Evolutionary conservation across 225 moss, liverwort and hornwort genomes (phyloP), one percentile per base, ranked within the genome.

Genomic region (Rhytidiadelphus loreus): DNA sequence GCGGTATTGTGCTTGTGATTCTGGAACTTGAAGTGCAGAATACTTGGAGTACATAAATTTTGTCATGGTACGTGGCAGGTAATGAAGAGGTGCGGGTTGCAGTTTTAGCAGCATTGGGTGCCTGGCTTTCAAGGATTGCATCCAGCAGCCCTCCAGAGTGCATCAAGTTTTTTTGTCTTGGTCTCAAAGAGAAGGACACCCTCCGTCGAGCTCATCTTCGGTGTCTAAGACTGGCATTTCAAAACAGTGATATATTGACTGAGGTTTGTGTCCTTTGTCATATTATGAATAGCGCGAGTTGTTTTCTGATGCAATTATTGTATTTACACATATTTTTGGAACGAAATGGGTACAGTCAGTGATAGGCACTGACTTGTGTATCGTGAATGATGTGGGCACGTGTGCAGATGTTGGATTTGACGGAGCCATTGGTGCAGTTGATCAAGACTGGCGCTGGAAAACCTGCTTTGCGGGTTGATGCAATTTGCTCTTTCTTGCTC

Each of bases 21-120:
- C 44, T 71, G 58, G 83, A 62, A 59, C 58, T 73, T 65, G 81
- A 56, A 87, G 17, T 69, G 63, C 16, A 64, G 81, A 84, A 41
- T 74, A 18, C 22, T 87, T 85, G 50, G n/a, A 50, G 65, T 50
- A 20, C 39, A 39, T 82, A 71, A 84, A 24, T 23, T 77, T 87
- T n/a, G 50, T 57, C 61, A 65, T 82, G 21, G 21, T 83, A 68
- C 64, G 74, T 86, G 44, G 62, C 94, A 99, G 99, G 96, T 72
- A 97, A 99, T 94, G 99, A 99, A 91, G 99, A 99, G 91, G 97
- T 96, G 75, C 95, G 99, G 89, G 86, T 99, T 88, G 93, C 95
- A 84, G 88, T 95, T 78, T 89, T 99, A 90, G 83, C 87, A 83
- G 95, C 96, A 74, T 91, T 99, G 63, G 95, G 96, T 90, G 93